Percentiles rank a stretch among this genome's conserved stretches.
Evolutionary conservation across 2,329 filamentous ascomycete genomes (phyloP).

Genomic region (Stachybotrys chartarum): DNA sequence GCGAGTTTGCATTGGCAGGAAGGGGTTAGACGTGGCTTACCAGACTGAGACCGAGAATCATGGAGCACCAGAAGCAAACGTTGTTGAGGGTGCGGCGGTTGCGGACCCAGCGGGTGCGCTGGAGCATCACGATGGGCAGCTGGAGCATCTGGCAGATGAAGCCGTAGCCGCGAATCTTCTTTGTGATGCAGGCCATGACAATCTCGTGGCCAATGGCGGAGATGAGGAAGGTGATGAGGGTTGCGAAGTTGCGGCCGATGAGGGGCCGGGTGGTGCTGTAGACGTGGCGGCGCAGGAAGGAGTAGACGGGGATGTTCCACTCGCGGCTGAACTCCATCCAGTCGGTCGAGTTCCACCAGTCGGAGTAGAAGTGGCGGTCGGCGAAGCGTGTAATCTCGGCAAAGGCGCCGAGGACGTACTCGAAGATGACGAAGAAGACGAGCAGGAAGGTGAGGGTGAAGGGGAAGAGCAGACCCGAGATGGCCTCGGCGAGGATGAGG

Average conservation of each 20-base stretch:
- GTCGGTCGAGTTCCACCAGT: conserved; percentile 73
- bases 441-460: conserved; percentile 96
- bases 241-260: conserved; percentile 71
- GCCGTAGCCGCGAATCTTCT: conserved; percentile 91
- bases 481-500: conserved; percentile 80
- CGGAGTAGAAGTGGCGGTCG: conserved; percentile 85
- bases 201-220: conserved; percentile 87
- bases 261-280: conserved; percentile 75
- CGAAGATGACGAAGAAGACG: conserved; percentile 97
- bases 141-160: conserved; percentile 95
- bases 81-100: conserved; percentile 77
- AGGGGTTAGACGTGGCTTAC: conserved; percentile 40
- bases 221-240: conserved; percentile 85
- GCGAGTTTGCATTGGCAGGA: too few species aligned
- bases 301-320: conserved; percentile 97
- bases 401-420: conserved; percentile 90
- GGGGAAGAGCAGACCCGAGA: conserved; percentile 86
- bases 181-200: conserved; percentile 96
- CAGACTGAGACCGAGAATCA: conserved; percentile 79
- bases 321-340: conserved; percentile 95
- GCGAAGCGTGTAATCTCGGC: conserved; percentile 91
- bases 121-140: conserved; percentile 87
- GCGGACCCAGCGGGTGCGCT: conserved; percentile 70
- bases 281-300: conserved; percentile 90
- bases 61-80: conserved; percentile 83